Percentiles rank a stretch among this genome's conserved stretches.
phyloP scores from a whole-genome alignment of 768 basidiomycete genomes.

The Russula sp. region DNA sequence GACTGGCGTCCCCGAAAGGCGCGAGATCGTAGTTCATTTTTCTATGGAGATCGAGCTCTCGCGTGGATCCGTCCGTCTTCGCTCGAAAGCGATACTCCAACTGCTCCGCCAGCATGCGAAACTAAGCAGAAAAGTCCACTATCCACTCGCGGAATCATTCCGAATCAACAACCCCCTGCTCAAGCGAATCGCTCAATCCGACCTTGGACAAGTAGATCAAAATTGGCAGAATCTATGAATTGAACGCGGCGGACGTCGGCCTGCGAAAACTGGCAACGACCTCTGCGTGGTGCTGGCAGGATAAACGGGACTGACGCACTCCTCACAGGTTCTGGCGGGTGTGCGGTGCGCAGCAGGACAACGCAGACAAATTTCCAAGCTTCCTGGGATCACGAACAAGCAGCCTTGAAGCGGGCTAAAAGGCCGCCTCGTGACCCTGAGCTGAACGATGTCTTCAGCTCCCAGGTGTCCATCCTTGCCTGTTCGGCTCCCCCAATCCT shows the following conservation, averaged over 20 bases:
- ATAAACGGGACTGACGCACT: conserved; percentile 44
- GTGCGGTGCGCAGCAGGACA: conserved; percentile 48
- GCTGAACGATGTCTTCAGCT: no score
- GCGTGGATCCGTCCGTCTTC: not conserved
- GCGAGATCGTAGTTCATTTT: not conserved
- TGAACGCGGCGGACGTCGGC: conserved; percentile 38
- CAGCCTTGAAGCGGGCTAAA: no score
- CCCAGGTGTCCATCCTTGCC: conserved; percentile 49
- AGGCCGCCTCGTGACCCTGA: no score
- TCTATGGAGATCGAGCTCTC: not conserved
- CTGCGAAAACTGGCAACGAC: conserved; percentile 29
- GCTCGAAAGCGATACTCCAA: no score
- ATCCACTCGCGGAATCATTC: conserved; percentile 11
- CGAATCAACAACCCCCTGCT: not conserved
- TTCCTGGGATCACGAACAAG: conserved; percentile 40
- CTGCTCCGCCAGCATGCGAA: conserved; percentile 22
- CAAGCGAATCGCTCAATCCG: conserved; percentile 39
- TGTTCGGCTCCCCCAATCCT: conserved; percentile 50
- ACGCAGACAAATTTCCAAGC: conserved; percentile 51
- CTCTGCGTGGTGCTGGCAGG: conserved; percentile 45
- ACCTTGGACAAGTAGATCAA: conserved; percentile 41
- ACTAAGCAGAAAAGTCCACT: conserved; percentile 17
- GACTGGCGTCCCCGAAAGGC: conserved; percentile 33
- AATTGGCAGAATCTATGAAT: conserved; percentile 47
- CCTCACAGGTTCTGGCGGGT: conserved; percentile 45